phyloP scores from a whole-genome alignment of 2,329 filamentous ascomycete species.

The Stenocarpella maydis region DNA sequence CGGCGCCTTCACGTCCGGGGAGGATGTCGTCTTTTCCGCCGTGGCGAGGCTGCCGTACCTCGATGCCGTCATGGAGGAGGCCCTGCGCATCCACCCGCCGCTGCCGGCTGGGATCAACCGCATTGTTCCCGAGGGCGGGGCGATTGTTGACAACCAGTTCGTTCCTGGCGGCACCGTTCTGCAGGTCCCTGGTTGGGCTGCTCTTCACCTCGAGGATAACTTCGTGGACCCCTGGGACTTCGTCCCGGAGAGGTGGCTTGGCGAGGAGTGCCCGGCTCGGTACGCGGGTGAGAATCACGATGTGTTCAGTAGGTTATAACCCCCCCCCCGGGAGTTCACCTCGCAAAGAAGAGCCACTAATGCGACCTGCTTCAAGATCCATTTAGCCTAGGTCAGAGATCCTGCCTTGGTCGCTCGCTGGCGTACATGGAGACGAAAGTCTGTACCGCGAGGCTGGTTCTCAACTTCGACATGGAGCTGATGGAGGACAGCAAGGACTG shows the following conservation, averaged over 20 bases:
- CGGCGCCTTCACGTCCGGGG: background rate
- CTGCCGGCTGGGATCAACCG: conserved; percentile 31
- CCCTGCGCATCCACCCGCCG: conserved; percentile 37
- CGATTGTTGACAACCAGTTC: conserved; percentile 36
- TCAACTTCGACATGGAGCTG: conserved; percentile 41
- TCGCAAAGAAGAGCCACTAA: background rate
- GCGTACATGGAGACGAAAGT: conserved; percentile 40
- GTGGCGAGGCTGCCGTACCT: conserved; percentile 34
- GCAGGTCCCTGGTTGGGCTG: conserved; percentile 41
- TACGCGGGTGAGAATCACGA: conserved; percentile 32
- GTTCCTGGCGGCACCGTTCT: conserved; percentile 46
- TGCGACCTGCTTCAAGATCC: conserved; percentile 5
- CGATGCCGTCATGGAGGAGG: conserved; percentile 34
- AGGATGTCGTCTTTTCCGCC: conserved; percentile 28
- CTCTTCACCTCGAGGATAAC: conserved; percentile 41
- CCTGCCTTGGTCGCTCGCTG: conserved; percentile 37
- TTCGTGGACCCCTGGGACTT: conserved; percentile 42
- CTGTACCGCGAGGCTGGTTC: conserved; percentile 38
- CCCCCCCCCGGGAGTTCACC: background rate
- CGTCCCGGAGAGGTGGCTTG: conserved; percentile 45
- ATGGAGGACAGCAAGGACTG: conserved; percentile 35
- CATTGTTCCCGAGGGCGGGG: conserved; percentile 37
- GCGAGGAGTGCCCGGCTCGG: conserved; percentile 28
- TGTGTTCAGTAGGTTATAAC: conserved; percentile 30
- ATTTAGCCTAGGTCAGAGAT: conserved; percentile 31